A percentile compares a stretch with the other conserved stretches of the same genome.
Evolutionary conservation across 2,329 filamentous ascomycete species (phyloP).

Genomic region (Fusarium sarcochroum): DNA sequence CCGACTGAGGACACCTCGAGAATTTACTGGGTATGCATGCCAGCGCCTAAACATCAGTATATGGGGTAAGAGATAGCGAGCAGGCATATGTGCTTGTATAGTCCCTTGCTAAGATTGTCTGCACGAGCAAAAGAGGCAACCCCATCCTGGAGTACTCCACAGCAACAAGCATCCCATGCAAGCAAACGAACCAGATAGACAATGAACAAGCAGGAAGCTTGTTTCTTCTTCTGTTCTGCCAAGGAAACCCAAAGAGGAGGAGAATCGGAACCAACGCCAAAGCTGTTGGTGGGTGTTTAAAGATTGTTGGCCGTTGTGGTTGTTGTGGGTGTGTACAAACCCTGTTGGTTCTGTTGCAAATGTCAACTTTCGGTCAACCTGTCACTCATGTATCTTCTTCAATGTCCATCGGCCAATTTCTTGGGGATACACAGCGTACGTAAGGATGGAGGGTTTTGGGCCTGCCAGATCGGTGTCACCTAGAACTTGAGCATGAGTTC

Average conservation of each 20-base stretch:
- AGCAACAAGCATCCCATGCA: conserved; percentile 5
- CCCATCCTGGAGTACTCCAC: conserved; percentile 6
- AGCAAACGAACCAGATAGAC: not conserved
- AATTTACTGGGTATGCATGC: not conserved
- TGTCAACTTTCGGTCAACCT: not conserved
- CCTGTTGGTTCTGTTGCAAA: not conserved
- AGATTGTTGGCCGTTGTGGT: not conserved
- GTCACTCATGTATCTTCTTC: too few species aligned
- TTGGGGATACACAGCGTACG: conserved; percentile 6
- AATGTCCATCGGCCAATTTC: not conserved
- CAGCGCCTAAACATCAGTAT: not conserved
- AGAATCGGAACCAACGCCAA: not conserved
- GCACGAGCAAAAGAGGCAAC: conserved; percentile 24
- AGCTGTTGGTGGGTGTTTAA: not conserved
- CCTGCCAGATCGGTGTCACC: conserved; percentile 3
- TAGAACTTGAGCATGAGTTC: not conserved
- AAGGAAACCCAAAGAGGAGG: conserved; percentile 1
- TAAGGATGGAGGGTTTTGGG: conserved; percentile 1
- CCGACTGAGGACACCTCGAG: conserved; percentile 1
- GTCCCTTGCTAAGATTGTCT: conserved; percentile 2
- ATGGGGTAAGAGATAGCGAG: not conserved
- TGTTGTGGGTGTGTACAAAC: not conserved
- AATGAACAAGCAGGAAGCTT: not conserved
- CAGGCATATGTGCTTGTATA: conserved; percentile 1
- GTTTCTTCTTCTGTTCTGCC: not conserved